A percentile compares a stretch with the other conserved stretches of the same genome.
phyloP scores from a whole-genome alignment of 2,329 filamentous ascomycete genomes.

The Capronia coronata region DNA sequence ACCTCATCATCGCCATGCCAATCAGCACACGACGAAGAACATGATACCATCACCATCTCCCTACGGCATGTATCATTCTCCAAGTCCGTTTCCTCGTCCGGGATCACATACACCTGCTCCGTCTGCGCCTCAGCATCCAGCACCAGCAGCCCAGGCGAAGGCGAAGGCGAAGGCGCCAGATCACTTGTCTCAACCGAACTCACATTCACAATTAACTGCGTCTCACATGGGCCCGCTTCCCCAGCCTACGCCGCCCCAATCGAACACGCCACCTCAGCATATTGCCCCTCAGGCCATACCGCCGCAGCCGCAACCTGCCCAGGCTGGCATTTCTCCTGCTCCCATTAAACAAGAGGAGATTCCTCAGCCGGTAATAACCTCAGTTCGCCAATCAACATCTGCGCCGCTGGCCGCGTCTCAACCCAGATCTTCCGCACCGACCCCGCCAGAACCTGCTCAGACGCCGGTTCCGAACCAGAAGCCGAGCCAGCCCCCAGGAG shows the following conservation, averaged over 20 bases:
- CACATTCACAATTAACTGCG: background rate
- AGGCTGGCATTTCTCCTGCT: background rate
- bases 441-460: background rate
- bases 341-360: conserved; percentile 6
- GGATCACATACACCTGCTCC: conserved; percentile 27
- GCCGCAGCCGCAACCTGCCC: background rate
- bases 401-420: background rate
- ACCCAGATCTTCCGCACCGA: conserved; percentile 6
- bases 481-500: conserved; percentile 29
- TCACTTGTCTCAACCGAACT: background rate
- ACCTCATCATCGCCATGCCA: conserved; percentile 22
- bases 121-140: conserved; percentile 26
- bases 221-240: background rate
- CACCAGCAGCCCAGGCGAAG: conserved; percentile 4
- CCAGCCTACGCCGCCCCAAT: background rate
- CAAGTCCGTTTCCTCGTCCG: conserved; percentile 36
- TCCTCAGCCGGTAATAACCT: conserved; percentile 1
- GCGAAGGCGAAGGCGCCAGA: background rate
- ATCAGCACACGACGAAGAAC: conserved; percentile 21
- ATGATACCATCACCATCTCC: conserved; percentile 15
- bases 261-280: background rate
- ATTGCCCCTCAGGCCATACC: background rate
- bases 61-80: conserved; percentile 35
- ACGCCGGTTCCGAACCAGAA: background rate
- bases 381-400: conserved; percentile 4